phyloP scores from a whole-genome alignment of 768 basidiomycete species.

The Naganishia friedmannii region DNA sequence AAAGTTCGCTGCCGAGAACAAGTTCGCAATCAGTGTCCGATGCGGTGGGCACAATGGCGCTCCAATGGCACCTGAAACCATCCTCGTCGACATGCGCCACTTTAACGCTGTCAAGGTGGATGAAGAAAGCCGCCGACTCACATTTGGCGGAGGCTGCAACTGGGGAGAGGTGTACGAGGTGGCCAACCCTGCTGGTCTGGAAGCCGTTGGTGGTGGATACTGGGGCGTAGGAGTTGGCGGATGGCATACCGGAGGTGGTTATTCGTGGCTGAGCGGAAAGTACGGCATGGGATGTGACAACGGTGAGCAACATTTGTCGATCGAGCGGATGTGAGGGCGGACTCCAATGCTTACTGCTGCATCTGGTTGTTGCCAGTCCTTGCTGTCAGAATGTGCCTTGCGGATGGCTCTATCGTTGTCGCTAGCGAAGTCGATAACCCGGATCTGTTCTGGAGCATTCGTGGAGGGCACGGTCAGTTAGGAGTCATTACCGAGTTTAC shows the following conservation, averaged over 20 bases:
- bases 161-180: slow-evolving; percentile 21
- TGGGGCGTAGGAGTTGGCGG: slow-evolving; percentile 1
- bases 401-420: not conserved
- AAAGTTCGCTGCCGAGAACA: slow-evolving; percentile 3
- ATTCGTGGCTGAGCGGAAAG: not conserved
- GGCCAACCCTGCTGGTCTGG: not conserved
- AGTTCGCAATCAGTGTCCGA: not conserved
- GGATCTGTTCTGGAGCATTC: slow-evolving; percentile 11
- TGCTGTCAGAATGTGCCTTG: slow-evolving; percentile 1
- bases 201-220: slow-evolving; percentile 4
- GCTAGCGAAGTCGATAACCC: not conserved
- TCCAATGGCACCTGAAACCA: not conserved
- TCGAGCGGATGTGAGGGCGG: no score
- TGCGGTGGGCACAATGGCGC: slow-evolving; percentile 15
- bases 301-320: not conserved
- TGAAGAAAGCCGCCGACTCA: not conserved
- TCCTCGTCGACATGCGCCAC: slow-evolving; percentile 20
- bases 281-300: slow-evolving; percentile 13
- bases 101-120: slow-evolving; percentile 5
- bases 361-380: not conserved
- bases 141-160: slow-evolving; percentile 10
- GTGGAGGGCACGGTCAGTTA: slow-evolving; percentile 12
- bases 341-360: not conserved
- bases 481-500: not conserved
- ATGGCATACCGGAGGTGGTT: not conserved